Conservation (phyloP, 768 basidiomycete species). For the Naganishia vaughanmartiniae region DNA sequence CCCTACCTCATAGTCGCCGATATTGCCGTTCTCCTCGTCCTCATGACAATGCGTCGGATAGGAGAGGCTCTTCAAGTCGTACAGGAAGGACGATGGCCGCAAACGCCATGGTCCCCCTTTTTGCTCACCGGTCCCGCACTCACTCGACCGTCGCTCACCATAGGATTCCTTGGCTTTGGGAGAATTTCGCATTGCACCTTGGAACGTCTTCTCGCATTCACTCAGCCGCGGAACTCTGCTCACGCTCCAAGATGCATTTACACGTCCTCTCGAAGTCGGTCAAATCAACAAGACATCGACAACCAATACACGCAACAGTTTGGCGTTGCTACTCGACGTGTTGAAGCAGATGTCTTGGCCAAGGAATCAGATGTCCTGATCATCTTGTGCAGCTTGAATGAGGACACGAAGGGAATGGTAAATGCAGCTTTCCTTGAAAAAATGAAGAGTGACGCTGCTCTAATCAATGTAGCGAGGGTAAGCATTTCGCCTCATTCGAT, state of each 20-base stretch:
- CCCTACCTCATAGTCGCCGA: conserved; percentile 72
- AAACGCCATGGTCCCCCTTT: conserved; percentile 75
- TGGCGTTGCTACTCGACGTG: conserved; percentile 57
- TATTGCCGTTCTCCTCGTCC: conserved; percentile 77
- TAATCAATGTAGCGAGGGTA: conserved; percentile 80
- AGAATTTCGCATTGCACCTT: conserved; percentile 85
- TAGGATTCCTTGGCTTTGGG: conserved; percentile 92
- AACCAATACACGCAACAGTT: conserved; percentile 42
- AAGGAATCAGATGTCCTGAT: conserved; percentile 77
- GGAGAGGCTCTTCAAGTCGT: conserved; percentile 66
- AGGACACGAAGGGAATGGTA: conserved; percentile 69
- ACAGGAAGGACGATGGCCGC: conserved; percentile 77
- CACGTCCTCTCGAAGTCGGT: conserved; percentile 38
- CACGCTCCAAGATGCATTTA: conserved; percentile 43
- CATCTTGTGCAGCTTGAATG: conserved; percentile 59
- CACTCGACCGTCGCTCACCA: conserved; percentile 55
- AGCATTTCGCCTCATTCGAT: conserved; percentile 25
- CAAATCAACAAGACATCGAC: conserved; percentile 45
- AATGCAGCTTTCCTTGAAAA: conserved; percentile 66
- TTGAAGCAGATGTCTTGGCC: conserved; percentile 68
- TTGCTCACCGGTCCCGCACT: conserved; percentile 67
- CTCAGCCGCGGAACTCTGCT: conserved; percentile 31
- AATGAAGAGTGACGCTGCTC: conserved; percentile 80
- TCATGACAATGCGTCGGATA: conserved; percentile 88
- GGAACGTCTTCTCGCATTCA: conserved; percentile 75